Evolutionary conservation across 306 rosid genomes (phyloP).

Genomic region (barrel medic (Medicago truncatula)): MtrunA17r5.0-ANR NC_053043.1:5170501-5171000

Average conservation of each 20-base stretch:
- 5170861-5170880: not conserved
- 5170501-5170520: slow-evolving; percentile 97
- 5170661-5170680: not conserved
- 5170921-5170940: not conserved
- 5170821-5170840: not conserved
- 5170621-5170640: slow-evolving; percentile 10
- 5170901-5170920: not conserved
- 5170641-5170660: slow-evolving; percentile 21
- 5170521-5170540: slow-evolving; percentile 97
- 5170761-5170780: not conserved
- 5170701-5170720: not conserved
- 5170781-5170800: not conserved
- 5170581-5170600: slow-evolving; percentile 96
- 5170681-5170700: slow-evolving; percentile 18
- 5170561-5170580: slow-evolving; percentile 89
- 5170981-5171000: too few species aligned
- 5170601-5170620: slow-evolving; percentile 68
- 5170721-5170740: not conserved
- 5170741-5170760: not conserved
- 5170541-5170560: slow-evolving; percentile 82
- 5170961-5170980: too few species aligned
- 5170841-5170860: not conserved
- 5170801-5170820: not conserved
- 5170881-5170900: not conserved
- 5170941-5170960: not conserved